phyloP scores from a whole-genome alignment of 2,329 filamentous ascomycete genomes.

The Tricladium varicosporioides region DNA sequence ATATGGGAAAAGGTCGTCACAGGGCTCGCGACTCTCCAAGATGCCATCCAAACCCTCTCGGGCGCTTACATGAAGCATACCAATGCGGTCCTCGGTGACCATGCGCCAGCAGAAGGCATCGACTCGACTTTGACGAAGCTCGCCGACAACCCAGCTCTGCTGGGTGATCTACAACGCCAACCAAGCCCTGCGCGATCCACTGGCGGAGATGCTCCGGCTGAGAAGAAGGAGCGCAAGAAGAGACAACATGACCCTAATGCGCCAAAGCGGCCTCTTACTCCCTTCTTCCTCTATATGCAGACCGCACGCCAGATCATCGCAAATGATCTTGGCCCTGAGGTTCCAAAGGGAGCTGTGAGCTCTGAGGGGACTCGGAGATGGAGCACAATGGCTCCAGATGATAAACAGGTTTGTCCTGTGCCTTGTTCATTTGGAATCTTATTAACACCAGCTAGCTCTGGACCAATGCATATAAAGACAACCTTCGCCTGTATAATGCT shows the following conservation, averaged over 20 bases:
- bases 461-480: constrained; percentile 67
- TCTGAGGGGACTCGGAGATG: constrained; percentile 85
- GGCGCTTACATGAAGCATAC: constrained; percentile 86
- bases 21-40: constrained; percentile 75
- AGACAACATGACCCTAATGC: constrained; percentile 86
- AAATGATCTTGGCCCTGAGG: constrained; percentile 69
- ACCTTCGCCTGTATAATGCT: constrained; percentile 63
- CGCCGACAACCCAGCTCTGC: constrained; percentile 42
- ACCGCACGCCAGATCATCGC: constrained; percentile 81
- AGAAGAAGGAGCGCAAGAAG: constrained; percentile 90
- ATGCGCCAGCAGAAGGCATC: constrained; percentile 40
- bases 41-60: constrained; percentile 75
- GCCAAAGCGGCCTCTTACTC: constrained; percentile 89
- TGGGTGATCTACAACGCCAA: constrained; percentile 34
- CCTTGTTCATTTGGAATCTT: neutral
- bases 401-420: constrained; percentile 58
- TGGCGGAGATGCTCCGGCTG: constrained; percentile 51
- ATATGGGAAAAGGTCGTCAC: constrained; percentile 61
- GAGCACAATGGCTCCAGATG: constrained; percentile 69
- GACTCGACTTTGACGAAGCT: constrained; percentile 48
- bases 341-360: constrained; percentile 82
- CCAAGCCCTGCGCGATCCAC: constrained; percentile 36
- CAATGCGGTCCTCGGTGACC: constrained; percentile 74
- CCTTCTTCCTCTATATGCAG: constrained; percentile 94
- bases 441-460: constrained; percentile 39